These are phyloP conservation scores for Chaetomidium leptoderma DNA, from an alignment of 495 filamentous ascomycete genomes.

Conservation along the genomic window DNA sequence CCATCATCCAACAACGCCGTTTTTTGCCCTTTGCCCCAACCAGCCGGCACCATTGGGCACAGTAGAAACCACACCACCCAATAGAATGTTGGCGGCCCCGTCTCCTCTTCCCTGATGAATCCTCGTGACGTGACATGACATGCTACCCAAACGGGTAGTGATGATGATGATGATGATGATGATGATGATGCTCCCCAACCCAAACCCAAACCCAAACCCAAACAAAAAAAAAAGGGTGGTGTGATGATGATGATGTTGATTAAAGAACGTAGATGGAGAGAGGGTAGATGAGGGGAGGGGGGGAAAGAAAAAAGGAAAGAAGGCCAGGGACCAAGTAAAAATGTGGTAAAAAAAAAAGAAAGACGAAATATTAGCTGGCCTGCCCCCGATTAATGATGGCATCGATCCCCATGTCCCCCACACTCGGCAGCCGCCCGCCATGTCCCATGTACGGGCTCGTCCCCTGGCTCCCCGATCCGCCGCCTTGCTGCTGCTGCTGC, in stretches of 20 bases:
- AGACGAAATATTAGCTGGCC: conserved; percentile 13
- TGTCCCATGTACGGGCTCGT: conserved; percentile 46
- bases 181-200: background rate
- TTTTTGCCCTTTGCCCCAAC: background rate
- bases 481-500: conserved; percentile 16
- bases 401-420: conserved; percentile 54
- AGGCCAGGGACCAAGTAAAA: background rate
- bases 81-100: background rate
- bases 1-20: background rate
- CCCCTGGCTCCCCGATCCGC: conserved; percentile 33
- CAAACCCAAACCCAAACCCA: background rate
- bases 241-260: no score
- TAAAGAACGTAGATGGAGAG: no score
- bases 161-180: no score
- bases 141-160: no score
- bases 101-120: background rate
- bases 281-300: background rate
- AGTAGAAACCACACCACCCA: no score
- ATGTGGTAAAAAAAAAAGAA: conserved; percentile 11
- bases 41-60: background rate
- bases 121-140: background rate
- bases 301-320: conserved; percentile 10
- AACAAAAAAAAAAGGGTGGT: conserved; percentile 1
- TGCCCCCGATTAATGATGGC: conserved; percentile 49
- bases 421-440: conserved; percentile 46